A percentile compares a stretch with the other conserved stretches of the same genome.
phyloP scores from a whole-genome alignment of 2,329 filamentous ascomycete species.

The Periconia digitata region DNA sequence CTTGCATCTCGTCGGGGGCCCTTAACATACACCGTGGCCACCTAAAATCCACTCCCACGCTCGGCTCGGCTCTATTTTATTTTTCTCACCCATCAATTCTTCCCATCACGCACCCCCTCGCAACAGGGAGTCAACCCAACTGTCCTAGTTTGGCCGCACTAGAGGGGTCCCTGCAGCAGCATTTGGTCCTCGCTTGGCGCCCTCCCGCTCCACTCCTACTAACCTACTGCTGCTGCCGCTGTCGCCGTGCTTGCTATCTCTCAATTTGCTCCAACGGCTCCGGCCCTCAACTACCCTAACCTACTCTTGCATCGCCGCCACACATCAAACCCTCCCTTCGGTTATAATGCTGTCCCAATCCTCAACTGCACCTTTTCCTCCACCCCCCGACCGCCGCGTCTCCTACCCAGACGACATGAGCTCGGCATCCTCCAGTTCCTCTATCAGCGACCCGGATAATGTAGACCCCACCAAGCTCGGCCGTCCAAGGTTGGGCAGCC shows the following conservation, averaged over 20 bases:
- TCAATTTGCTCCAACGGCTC: slow-evolving; percentile 24
- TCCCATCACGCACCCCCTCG: not conserved
- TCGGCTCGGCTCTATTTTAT: not conserved
- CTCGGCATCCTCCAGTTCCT: slow-evolving; percentile 47
- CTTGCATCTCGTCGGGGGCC: not conserved
- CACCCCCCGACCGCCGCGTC: slow-evolving; percentile 21
- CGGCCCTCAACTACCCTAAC: slow-evolving; percentile 13
- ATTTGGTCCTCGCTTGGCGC: not conserved
- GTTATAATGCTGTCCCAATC: slow-evolving; percentile 3
- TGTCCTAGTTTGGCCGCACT: not conserved
- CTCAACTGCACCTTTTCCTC: slow-evolving; percentile 31
- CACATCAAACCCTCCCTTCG: slow-evolving; percentile 18
- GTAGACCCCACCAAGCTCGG: slow-evolving; percentile 52
- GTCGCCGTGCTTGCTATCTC: not conserved
- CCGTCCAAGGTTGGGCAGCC: slow-evolving; percentile 69
- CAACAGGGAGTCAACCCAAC: not conserved
- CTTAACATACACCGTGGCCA: not conserved
- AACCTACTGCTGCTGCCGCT: not conserved
- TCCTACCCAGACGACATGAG: slow-evolving; percentile 42
- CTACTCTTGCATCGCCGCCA: slow-evolving; percentile 3
- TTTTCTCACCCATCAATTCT: not conserved
- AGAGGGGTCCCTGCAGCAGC: not conserved
- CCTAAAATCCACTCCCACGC: too few relatives aligned
- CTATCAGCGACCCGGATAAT: slow-evolving; percentile 41
- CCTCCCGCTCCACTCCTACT: not conserved